Evolutionary conservation across 148 eudicot genomes (phyloP).

Genomic region (Oxyria digyna): DNA sequence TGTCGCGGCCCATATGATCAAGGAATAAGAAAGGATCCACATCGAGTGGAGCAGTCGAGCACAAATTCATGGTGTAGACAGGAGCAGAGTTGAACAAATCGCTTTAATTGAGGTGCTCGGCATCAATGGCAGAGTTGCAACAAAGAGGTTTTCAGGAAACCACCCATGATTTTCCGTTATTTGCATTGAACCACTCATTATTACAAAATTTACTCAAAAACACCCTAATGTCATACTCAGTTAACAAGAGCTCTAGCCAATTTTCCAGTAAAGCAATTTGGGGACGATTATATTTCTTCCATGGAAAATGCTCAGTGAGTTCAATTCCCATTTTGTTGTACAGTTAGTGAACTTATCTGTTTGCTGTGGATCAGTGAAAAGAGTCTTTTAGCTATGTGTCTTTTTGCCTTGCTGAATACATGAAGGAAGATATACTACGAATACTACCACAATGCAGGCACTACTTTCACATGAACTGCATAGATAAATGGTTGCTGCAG

Average conservation of each 20-base stretch:
- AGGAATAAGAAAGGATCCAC: neutral
- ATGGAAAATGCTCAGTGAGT: slow-evolving; percentile 68
- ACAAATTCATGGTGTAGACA: too few relatives aligned
- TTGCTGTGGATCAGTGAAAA: neutral
- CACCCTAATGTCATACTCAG: too few relatives aligned
- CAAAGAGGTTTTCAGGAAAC: too few relatives aligned
- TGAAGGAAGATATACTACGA: slow-evolving; percentile 51
- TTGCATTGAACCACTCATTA: too few relatives aligned
- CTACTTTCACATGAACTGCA: slow-evolving; percentile 66
- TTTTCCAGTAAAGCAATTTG: slow-evolving; percentile 65
- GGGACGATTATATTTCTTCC: slow-evolving; percentile 44
- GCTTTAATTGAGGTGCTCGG: too few relatives aligned
- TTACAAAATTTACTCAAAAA: too few relatives aligned
- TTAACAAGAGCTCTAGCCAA: slow-evolving; percentile 45
- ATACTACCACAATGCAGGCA: slow-evolving; percentile 72
- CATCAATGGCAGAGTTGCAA: too few relatives aligned
- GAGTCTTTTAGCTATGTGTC: too few relatives aligned
- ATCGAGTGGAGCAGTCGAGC: slow-evolving; percentile 1
- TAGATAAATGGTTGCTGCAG: slow-evolving; percentile 80
- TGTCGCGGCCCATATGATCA: neutral
- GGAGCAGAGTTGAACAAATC: too few relatives aligned
- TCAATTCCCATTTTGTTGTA: too few relatives aligned
- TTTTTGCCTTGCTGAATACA: slow-evolving; percentile 73
- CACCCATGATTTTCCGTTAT: too few relatives aligned
- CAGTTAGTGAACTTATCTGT: slow-evolving; percentile 29